Base-by-base conservation (phyloP, 371 early-diverging fungal species). In the Mycotypha africana region DNA sequence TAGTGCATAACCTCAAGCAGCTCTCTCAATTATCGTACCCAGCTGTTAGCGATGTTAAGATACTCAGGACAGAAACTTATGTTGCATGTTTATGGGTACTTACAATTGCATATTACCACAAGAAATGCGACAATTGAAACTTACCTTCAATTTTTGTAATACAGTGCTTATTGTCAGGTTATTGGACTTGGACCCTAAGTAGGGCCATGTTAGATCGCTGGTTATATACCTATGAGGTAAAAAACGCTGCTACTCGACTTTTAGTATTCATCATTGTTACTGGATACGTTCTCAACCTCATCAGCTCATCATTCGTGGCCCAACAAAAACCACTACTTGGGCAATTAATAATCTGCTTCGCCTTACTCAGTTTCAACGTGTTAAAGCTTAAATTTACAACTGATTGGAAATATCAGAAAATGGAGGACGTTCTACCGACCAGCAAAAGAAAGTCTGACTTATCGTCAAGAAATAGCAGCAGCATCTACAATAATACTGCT, bases 11-110 rank as follows among this genome's bases (percentile, higher is more conserved):
- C 51, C 42, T 72, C 14, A n/a, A n/a, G n/a, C n/a, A n/a, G n/a
- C n/a, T n/a, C n/a, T n/a, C n/a, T n/a, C n/a, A n/a, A n/a, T n/a
- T n/a, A n/a, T n/a, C n/a, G n/a, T n/a, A n/a, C n/a, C 47, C 54
- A 47, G 52, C 50, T 28, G 67, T 71, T 14, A 52, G 53, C 47
- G 43, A 59, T 38, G 62, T 79, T 56, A 22, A 55, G 79, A 40
- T 74, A 79, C 60, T n/a, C n/a, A n/a, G n/a, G n/a, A n/a, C 67
- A 15, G 81, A 82, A 34, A 79, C 68, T 46, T 74, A 68, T 61
- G 65, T 80, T 4, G 83, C 79, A 34, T 68, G 62, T 12, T 56
- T 79, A 21, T 80, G 83, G 83, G 83, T 80, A 62, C 47, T n/a
- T n/a, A n/a, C n/a, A n/a, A n/a, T n/a, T n/a, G n/a, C n/a, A n/a